Evolutionary conservation across 441 rosid genomes (phyloP).

Genomic region (Brassica hybrid): DNA sequence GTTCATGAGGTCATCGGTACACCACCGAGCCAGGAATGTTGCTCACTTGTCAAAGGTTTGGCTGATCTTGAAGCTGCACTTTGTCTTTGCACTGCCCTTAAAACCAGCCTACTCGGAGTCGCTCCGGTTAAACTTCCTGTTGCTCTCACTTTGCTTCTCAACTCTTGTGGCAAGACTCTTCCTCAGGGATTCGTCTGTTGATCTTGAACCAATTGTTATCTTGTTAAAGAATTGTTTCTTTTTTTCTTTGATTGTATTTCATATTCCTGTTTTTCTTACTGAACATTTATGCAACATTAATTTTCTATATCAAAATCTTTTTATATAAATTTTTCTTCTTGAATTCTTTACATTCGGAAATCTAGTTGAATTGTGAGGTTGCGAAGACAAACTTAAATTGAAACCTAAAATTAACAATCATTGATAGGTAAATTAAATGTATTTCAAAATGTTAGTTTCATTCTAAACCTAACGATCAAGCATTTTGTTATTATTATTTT

Average conservation of each 20-base stretch:
- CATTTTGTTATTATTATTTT: no score
- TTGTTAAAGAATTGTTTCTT: background rate
- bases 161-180: slow-evolving; percentile 64
- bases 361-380: background rate
- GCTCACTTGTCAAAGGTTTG: slow-evolving; percentile 62
- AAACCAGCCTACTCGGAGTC: slow-evolving; percentile 60
- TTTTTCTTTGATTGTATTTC: background rate
- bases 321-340: no score
- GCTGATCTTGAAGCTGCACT: slow-evolving; percentile 81
- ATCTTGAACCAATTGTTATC: background rate
- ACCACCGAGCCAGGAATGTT: slow-evolving; percentile 72
- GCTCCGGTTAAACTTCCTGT: slow-evolving; percentile 54
- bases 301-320: no score
- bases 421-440: no score
- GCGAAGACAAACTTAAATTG: no score
- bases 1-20: slow-evolving; percentile 66
- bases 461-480: no score
- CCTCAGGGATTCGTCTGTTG: slow-evolving; percentile 62
- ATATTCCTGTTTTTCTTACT: slow-evolving; percentile 1
- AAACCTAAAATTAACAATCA: no score
- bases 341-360: no score
- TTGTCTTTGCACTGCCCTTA: slow-evolving; percentile 77
- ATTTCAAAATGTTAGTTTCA: no score
- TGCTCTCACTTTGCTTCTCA: slow-evolving; percentile 59
- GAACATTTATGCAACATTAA: background rate